Evolutionary conservation across 805 yeast species (phyloP), one percentile per base, ranked within the genome.

Genomic region (Metschnikowia reukaufii): DNA sequence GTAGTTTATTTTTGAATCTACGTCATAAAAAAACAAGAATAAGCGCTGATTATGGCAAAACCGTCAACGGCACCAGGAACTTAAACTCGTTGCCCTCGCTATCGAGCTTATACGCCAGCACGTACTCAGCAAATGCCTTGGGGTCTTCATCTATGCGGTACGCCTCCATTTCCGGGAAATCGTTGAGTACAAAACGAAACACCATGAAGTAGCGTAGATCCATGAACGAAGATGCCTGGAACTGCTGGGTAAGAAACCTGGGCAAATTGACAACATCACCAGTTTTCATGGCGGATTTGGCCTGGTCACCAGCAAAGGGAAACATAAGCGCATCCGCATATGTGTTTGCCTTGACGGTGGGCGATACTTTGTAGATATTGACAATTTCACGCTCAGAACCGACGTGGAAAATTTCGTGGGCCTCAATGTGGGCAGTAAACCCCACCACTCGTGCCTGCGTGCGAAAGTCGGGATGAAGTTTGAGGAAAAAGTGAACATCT

Each of bases 371-470:
- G 54, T 67, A 71, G 9, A 56, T 46, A 43, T 72, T 65, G 15
- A 58, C 42, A 33, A 48, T 21, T 29, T 51, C 51, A 25, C 55
- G 47, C 27, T 37, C 41, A 16, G 40, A 45, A 8, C 35, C 45
- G 13, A 54, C 17, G 48, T 71, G 72, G 52, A 62, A 71, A 3
- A 56, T 41, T 45, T 72, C 76, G 44, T 67, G 69, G 9, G 74
- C 76, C 50, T 70, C 76, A n/a, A 71, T 38, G 47, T 65, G 67
- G 8, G 56, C 59, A 4, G 66, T 57, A 19, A 63, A 47, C 1
- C 77, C 77, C 1, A 62, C 66, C 5, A 70, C 62, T 33, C 61
- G 62, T 1, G 66, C 56, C 6, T 44, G 15, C 12, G 20, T 45
- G 4, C 39, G 44, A 21, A 30, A 7, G 4, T 43, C 43, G 33